Conservation (phyloP, 1,284 basidiomycete species). For the Waitea zeae region DNA sequence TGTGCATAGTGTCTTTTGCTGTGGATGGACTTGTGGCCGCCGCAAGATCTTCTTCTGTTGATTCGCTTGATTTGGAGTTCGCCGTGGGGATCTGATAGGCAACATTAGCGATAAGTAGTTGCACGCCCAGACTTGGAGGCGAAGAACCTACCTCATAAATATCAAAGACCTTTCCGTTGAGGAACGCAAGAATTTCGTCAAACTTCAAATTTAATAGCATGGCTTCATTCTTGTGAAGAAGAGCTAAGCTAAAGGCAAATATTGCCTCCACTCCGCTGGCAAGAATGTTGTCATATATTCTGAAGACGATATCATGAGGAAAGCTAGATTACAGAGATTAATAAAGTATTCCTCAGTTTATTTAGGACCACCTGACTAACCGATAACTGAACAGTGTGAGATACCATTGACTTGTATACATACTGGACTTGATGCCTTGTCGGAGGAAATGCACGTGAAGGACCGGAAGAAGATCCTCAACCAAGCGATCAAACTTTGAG, state of each 20-base stretch:
- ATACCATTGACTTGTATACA: slow-evolving; percentile 98
- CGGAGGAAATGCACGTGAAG: slow-evolving; percentile 84
- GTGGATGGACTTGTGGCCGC: slow-evolving; percentile 8
- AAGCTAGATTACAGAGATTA: too few species aligned
- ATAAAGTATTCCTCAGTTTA: slow-evolving; percentile 3
- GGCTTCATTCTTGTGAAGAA: slow-evolving; percentile 83
- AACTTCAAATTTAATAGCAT: slow-evolving; percentile 66
- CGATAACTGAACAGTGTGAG: slow-evolving; percentile 92
- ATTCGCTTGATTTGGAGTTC: slow-evolving; percentile 13
- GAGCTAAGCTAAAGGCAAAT: slow-evolving; percentile 83
- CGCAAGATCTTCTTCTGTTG: too few species aligned
- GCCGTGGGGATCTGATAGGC: neutral
- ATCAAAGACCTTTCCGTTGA: slow-evolving; percentile 75
- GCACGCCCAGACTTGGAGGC: too few species aligned
- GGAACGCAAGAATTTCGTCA: slow-evolving; percentile 70
- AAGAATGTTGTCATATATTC: slow-evolving; percentile 89
- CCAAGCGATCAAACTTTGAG: slow-evolving; percentile 74
- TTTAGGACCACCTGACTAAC: slow-evolving; percentile 20
- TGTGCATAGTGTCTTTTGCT: slow-evolving; percentile 12
- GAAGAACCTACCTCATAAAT: slow-evolving; percentile 39
- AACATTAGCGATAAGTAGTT: neutral
- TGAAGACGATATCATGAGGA: slow-evolving; percentile 84
- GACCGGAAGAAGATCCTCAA: slow-evolving; percentile 86
- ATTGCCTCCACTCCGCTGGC: slow-evolving; percentile 96
- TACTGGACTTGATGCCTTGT: slow-evolving; percentile 89